Percentiles rank a stretch among this genome's conserved stretches.
Evolutionary conservation across 1,284 basidiomycete species (phyloP).

Genomic region (Cutaneotrichosporon sp.): DNA sequence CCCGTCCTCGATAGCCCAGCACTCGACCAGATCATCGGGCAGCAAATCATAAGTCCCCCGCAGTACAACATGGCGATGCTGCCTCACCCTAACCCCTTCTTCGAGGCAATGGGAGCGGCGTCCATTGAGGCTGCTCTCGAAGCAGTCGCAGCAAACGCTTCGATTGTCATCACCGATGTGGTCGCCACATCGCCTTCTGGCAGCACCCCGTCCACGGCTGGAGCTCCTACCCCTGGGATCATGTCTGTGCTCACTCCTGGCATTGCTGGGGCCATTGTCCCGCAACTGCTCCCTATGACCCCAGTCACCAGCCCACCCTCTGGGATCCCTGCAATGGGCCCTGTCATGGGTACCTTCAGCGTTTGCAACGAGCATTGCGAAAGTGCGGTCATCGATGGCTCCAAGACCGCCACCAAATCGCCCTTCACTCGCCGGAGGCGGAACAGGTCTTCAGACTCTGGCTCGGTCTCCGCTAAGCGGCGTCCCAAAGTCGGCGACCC

Average conservation of each 20-base stretch:
- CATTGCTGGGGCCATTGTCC: constrained; percentile 5
- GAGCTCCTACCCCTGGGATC: constrained; percentile 17
- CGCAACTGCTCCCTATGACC: constrained; percentile 10
- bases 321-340: constrained; percentile 10
- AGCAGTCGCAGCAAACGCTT: constrained; percentile 15
- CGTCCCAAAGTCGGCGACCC: constrained; percentile 31
- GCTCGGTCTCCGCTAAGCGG: constrained; percentile 32
- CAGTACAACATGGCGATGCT: constrained; percentile 10
- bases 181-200: constrained; percentile 19
- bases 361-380: constrained; percentile 41
- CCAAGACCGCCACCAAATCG: constrained; percentile 45
- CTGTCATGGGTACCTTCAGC: constrained; percentile 48
- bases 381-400: constrained; percentile 49
- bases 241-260: background rate
- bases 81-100: constrained; percentile 10
- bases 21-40: constrained; percentile 43
- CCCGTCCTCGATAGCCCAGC: constrained; percentile 48
- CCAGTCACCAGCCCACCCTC: constrained; percentile 12
- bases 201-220: constrained; percentile 18
- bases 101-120: constrained; percentile 1
- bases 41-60: constrained; percentile 23
- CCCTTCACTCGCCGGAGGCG: constrained; percentile 46
- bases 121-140: background rate
- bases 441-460: constrained; percentile 32
- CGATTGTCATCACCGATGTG: constrained; percentile 34